These are phyloP conservation scores for Mycena floridula DNA, from an alignment of 768 basidiomycete species.

Conservation along the genomic window DNA sequence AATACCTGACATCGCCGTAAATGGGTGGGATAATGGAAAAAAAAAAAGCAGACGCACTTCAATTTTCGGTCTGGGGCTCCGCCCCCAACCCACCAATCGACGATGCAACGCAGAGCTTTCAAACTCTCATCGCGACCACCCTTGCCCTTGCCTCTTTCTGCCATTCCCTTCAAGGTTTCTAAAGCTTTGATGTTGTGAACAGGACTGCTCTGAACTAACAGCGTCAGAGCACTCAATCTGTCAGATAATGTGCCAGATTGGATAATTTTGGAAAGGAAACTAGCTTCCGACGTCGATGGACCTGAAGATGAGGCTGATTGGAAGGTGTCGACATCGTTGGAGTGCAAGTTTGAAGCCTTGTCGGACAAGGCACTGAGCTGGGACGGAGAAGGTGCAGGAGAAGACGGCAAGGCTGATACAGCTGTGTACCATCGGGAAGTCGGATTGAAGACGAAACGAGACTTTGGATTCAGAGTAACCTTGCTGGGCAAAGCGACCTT, in stretches of 20 bases:
- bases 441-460: constrained; percentile 32
- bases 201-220: constrained; percentile 85
- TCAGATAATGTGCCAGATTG: constrained; percentile 88
- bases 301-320: constrained; percentile 45
- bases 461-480: constrained; percentile 29
- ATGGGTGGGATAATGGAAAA: background rate
- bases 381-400: constrained; percentile 27
- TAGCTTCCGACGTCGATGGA: constrained; percentile 67
- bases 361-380: constrained; percentile 40
- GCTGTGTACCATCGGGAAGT: constrained; percentile 52
- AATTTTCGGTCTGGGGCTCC: constrained; percentile 86
- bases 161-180: constrained; percentile 69
- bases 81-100: constrained; percentile 97
- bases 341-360: constrained; percentile 44
- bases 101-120: constrained; percentile 84
- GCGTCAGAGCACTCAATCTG: constrained; percentile 82
- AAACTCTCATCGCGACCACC: constrained; percentile 91
- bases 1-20: constrained; percentile 54
- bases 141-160: constrained; percentile 71
- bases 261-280: constrained; percentile 82
- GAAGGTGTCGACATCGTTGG: constrained; percentile 37
- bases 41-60: constrained; percentile 43
- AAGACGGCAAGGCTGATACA: constrained; percentile 31
- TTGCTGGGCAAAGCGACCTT: constrained; percentile 26
- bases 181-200: constrained; percentile 80